Base-by-base conservation (phyloP, 2,329 filamentous ascomycete genomes). In the Scytalidium sp. region DNA sequence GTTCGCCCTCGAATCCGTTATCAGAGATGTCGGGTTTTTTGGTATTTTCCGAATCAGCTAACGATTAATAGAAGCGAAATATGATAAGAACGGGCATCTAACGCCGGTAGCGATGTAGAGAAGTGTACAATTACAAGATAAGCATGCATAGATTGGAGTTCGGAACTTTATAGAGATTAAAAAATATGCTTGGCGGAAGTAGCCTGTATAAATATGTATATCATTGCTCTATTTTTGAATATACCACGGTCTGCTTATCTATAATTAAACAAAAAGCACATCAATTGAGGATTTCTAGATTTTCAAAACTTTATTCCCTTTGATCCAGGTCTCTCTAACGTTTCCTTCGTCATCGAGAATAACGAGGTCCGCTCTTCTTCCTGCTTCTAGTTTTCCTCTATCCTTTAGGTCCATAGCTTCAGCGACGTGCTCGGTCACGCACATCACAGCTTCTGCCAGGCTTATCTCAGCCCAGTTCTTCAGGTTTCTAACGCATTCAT, bases 71-170 rank as follows among this genome's bases (percentile, higher is more conserved):
- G 87, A 94, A 71, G 90, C 90, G 45, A 88, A 83, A 67, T 94
- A 94, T 68, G 89, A 93, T 68, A 84, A 91, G 59, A 85, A 91
- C 61, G 88, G 89, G 2, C 80, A 85, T 61, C 70, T 93, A 45
- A 65, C 55, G 44, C 56, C 64, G 9, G 56, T 62, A 51, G 52
- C 58, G 9, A 45, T 45, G 29, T 46, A 49, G 23, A 50, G 54
- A 41, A 5, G 32, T 9, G 32, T 36, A 36, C 17, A 27, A 45
- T 41, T 46, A 50, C 25, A 46, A 36, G 32, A 8, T 36, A 15
- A 36, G 13, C n/a, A 13, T 27, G 25, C 25, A 27, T 27, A 27
- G 13, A 27, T 27, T 27, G 25, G 32, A 36, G 32, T 36, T n/a
- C 32, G 32, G 32, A 36, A 36, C 13, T 36, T 10, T 9, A 9